Conservation (phyloP, 345 rosid species). For the Lumnitzera racemosa region DNA sequence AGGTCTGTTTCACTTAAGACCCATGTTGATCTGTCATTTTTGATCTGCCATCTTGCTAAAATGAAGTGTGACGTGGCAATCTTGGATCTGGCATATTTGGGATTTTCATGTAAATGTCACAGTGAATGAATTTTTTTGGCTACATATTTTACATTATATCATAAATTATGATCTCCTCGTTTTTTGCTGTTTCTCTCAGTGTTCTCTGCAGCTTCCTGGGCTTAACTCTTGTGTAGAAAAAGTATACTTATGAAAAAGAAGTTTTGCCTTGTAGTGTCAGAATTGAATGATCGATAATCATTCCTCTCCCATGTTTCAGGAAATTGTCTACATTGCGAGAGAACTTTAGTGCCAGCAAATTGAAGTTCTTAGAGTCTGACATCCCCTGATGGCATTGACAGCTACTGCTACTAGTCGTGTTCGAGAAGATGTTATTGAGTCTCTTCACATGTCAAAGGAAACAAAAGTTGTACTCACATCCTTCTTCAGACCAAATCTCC, state of each 20-base stretch:
- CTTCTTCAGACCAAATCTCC: conserved; percentile 71
- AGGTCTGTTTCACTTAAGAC: conserved; percentile 19
- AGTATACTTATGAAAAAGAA: no score
- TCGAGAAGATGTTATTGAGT: conserved; percentile 61
- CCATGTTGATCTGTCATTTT: no score
- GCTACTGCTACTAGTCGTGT: conserved; percentile 82
- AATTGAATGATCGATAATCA: conserved; percentile 1
- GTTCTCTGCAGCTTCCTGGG: no score
- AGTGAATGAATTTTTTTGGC: not conserved
- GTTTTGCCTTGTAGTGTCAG: not conserved
- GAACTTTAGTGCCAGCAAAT: conserved; percentile 45
- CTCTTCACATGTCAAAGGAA: conserved; percentile 58
- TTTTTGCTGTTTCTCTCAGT: no score
- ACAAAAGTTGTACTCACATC: conserved; percentile 75
- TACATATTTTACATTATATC: no score
- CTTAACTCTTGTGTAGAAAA: no score
- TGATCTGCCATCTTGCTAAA: no score
- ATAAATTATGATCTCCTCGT: no score
- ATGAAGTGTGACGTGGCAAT: not conserved
- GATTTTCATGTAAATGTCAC: no score
- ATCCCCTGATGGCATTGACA: conserved; percentile 84
- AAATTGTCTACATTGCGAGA: conserved; percentile 58
- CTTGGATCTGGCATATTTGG: not conserved
- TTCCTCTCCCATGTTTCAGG: conserved; percentile 35
- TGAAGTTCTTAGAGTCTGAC: conserved; percentile 52